Conservation (phyloP, 2,329 filamentous ascomycete species). For the Davidsoniella eucalypti region DNA sequence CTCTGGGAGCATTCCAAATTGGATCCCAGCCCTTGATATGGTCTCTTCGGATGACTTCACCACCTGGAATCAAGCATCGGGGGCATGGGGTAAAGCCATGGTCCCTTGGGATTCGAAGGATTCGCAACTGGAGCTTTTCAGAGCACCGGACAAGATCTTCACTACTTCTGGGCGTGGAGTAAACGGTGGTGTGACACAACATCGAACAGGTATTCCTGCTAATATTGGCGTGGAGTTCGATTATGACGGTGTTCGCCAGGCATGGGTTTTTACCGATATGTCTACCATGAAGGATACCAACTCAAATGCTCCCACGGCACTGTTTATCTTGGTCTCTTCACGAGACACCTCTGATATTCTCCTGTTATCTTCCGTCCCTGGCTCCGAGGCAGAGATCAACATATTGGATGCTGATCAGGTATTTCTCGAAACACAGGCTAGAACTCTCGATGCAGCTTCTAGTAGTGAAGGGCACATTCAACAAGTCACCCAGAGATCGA, state of each 20-base stretch:
- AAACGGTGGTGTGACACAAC: constrained; percentile 48
- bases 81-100: constrained; percentile 13
- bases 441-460: constrained; percentile 32
- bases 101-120: constrained; percentile 18
- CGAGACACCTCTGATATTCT: constrained; percentile 33
- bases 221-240: constrained; percentile 44
- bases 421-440: constrained; percentile 34
- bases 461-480: constrained; percentile 24
- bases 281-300: constrained; percentile 11
- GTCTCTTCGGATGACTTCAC: constrained; percentile 28
- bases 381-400: not conserved
- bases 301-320: constrained; percentile 8
- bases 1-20: constrained; percentile 40
- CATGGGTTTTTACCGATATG: constrained; percentile 32
- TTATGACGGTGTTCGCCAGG: constrained; percentile 31
- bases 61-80: constrained; percentile 19
- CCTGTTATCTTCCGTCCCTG: constrained; percentile 23
- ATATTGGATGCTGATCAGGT: constrained; percentile 18
- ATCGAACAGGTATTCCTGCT: constrained; percentile 54
- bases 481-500: constrained; percentile 36
- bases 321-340: constrained; percentile 29
- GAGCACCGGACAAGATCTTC: constrained; percentile 40
- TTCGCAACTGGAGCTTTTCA: constrained; percentile 10
- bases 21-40: constrained; percentile 42
- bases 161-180: constrained; percentile 47